Percentiles rank a stretch among this genome's conserved stretches.
Conservation (phyloP, 345 rosid species). For the Excoecaria agallocha region DNA sequence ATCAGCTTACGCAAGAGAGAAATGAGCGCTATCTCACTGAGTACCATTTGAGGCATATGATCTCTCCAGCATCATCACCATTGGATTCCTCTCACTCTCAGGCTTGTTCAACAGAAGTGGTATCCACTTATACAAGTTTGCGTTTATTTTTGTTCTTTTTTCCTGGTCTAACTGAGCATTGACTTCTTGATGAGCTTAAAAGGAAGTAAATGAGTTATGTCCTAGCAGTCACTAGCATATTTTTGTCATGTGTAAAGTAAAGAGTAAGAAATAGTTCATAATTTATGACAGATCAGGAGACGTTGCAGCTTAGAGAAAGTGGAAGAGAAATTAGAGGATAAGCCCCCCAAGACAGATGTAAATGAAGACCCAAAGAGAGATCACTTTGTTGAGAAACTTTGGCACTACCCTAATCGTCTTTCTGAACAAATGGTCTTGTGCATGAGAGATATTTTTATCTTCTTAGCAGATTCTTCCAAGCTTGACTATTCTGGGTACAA, state of each 20-base stretch:
- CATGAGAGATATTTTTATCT: conserved; percentile 88
- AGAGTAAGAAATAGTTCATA: conserved; percentile 9
- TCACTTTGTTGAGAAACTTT: conserved; percentile 47
- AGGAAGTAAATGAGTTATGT: neutral
- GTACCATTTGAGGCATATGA: conserved; percentile 49
- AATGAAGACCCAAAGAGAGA: conserved; percentile 20
- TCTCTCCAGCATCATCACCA: conserved; percentile 32
- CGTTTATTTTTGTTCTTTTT: neutral
- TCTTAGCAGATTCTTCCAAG: conserved; percentile 69
- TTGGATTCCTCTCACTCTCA: conserved; percentile 20
- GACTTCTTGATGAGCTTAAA: neutral
- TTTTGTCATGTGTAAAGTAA: conserved; percentile 3
- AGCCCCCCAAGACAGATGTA: conserved; percentile 14
- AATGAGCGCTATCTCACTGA: conserved; percentile 67
- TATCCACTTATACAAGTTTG: conserved; percentile 4
- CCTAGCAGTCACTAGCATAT: conserved; percentile 4
- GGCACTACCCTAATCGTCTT: conserved; percentile 76
- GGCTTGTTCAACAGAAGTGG: conserved; percentile 27
- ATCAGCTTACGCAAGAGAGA: conserved; percentile 78
- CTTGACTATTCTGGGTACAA: conserved; percentile 48
- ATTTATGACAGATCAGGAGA: conserved; percentile 20
- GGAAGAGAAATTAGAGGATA: conserved; percentile 24
- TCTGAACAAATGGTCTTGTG: conserved; percentile 89
- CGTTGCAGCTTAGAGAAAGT: conserved; percentile 24
- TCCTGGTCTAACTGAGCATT: neutral